phyloP scores from a whole-genome alignment of 148 eudicot genomes.

The Persicaria tinctoria region DNA sequence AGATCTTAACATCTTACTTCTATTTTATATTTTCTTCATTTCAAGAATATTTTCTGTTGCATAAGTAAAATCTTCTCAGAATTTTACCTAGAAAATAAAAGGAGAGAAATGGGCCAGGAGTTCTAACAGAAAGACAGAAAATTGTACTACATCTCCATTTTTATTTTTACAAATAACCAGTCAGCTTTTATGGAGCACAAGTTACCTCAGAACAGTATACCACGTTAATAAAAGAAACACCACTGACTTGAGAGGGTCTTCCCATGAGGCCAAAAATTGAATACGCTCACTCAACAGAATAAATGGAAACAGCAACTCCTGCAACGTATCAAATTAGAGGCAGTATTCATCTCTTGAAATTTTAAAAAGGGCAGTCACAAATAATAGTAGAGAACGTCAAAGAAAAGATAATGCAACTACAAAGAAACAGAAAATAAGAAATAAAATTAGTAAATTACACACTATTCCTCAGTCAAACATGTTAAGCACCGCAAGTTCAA shows the following conservation, averaged over 20 bases:
- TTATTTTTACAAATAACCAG: background rate
- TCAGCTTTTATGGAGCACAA: background rate
- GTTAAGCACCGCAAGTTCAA: background rate
- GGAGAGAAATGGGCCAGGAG: too few species aligned
- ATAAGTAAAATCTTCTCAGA: too few species aligned
- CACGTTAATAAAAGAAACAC: constrained; percentile 42
- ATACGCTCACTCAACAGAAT: constrained; percentile 28
- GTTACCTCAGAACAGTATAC: constrained; percentile 52
- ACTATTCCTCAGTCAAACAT: background rate
- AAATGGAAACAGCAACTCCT: constrained; percentile 76
- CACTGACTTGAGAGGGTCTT: constrained; percentile 56
- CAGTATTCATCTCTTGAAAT: background rate
- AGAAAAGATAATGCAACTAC: background rate
- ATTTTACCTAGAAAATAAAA: too few species aligned
- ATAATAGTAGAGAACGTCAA: background rate
- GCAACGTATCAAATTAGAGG: constrained; percentile 6
- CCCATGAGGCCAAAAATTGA: constrained; percentile 61
- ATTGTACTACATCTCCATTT: too few species aligned
- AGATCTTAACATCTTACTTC: background rate
- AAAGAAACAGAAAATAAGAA: background rate
- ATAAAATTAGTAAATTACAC: background rate
- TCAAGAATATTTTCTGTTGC: background rate
- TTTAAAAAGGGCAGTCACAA: background rate
- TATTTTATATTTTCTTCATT: background rate
- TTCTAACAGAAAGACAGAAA: too few species aligned